Evolutionary conservation across 2,329 filamentous ascomycete species (phyloP).

Genomic region (Claviceps spartinae): DNA sequence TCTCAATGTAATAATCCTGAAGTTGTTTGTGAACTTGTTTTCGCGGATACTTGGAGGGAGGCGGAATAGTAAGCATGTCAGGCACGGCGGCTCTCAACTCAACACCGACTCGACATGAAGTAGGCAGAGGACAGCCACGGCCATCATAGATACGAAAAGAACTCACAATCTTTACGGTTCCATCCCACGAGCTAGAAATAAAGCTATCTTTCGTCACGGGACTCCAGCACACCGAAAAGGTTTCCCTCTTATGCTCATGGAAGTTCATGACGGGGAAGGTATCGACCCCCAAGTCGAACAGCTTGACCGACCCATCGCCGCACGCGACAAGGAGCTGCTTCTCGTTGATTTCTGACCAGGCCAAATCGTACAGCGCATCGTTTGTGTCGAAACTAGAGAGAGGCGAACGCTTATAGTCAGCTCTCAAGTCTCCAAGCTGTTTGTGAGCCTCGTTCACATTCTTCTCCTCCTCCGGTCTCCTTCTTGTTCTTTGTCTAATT

Average conservation of each 20-base stretch:
- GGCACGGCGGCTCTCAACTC: neutral
- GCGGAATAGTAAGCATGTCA: neutral
- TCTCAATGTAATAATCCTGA: neutral
- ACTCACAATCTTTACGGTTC: slow-evolving; percentile 72
- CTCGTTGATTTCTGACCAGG: slow-evolving; percentile 94
- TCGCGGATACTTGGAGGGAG: too few species aligned
- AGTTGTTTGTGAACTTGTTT: too few species aligned
- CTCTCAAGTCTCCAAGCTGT: neutral
- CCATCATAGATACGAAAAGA: neutral
- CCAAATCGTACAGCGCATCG: slow-evolving; percentile 86
- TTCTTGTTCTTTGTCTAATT: neutral
- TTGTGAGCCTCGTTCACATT: neutral
- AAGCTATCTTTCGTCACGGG: slow-evolving; percentile 83
- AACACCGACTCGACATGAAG: neutral
- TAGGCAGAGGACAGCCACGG: too few species aligned
- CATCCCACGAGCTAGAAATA: slow-evolving; percentile 87
- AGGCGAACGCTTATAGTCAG: neutral
- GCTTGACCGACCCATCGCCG: slow-evolving; percentile 86
- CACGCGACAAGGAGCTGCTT: slow-evolving; percentile 83
- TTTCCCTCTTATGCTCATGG: slow-evolving; percentile 85
- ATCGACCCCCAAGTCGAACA: slow-evolving; percentile 73
- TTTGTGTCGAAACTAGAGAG: slow-evolving; percentile 78
- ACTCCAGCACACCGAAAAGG: slow-evolving; percentile 89
- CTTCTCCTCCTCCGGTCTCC: too few species aligned
- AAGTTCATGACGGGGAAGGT: slow-evolving; percentile 85